Base-by-base conservation (phyloP, 1,284 basidiomycete species). In the Ceratobasidium sp. region DNA sequence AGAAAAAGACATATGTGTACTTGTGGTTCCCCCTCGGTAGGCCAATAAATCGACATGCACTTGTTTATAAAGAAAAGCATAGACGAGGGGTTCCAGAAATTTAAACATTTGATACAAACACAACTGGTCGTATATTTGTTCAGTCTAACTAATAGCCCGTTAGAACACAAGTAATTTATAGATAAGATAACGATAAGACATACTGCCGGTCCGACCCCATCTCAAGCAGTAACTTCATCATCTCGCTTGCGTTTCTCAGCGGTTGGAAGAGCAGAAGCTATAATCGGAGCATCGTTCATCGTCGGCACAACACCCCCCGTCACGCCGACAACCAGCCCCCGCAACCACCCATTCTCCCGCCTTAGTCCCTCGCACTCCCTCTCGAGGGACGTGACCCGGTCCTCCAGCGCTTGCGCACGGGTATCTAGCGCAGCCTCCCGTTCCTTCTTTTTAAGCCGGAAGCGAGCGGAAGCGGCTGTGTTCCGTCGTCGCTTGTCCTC, bases 381-480 rank as follows among this genome's bases (percentile, higher is more conserved):
- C 82, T 96, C 92, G 8, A 98, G 86, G 78, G 93, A 91, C 55
- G 85, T 85, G 9, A 98, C 92, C 72, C 92, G 89, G 1, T 84
- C 84, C 80, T 96, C 92, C n/a, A 98, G 86, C 79, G 98, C 95
- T 83, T 96, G 96, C 21, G 94, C 91, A 78, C 91, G 91, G 62
- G 86, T 87, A 82, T 99, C 97, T 18, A 99, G 84, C 11, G 95
- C 95, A 16, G 91, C 92, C 83, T 99, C 97, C 23, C 98, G 87
- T 83, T 98, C 95, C 87, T 99, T 99, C 87, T 99, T 99, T 88
- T 99, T 99, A 79, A 96, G 84, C 74, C 97, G 87, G 88, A 99
- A 99, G 16, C 97, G 92, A n/a, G 96, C 96, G 73, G 93, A 95
- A 0, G 97, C 97, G 21, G 95, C 95, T 0, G 97, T 99, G 82